Evolutionary conservation across 768 basidiomycete genomes (phyloP), one percentile per base, ranked within the genome.

Genomic region (Hericium alpestre): DNA sequence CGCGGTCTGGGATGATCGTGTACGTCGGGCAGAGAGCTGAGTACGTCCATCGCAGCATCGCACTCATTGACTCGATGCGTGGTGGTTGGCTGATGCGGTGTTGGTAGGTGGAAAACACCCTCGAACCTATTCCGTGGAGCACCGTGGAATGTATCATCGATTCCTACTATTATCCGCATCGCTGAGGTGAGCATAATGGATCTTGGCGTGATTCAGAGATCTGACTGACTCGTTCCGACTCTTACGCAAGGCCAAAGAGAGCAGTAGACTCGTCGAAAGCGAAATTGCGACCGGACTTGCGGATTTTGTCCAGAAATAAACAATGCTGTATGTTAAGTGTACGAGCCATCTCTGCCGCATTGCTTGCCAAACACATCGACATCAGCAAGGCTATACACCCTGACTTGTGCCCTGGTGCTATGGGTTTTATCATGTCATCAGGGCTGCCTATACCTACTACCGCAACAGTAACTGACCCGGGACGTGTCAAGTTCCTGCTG

Each of bases 121-220:
- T 67, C 72, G 13, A 86, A 86, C 61, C 62, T 74, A 2, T 86
- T 81, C 65, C 81, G 86, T 56, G 74, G 74, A 54, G 76, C 72
- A 15, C 84, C 86, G 4, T 88, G 86, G 82, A 73, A 77, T 4
- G 65, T 90, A 50, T 68, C 66, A 16, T 70, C 69, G 23, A 73
- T 90, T 25, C 88, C 88, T 13, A 88, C 88, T 7, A 78, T 90
- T 56, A 73, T 90, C 51, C 81, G 76, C 62, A 54, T 83, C 20
- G 66, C 73, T 61, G 73, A 84, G 61, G 87, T 87, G 65, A 61
- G 79, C 72, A 46, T 15, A 18, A 18, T 9, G 43, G 12, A 46
- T 46, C 43, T n/a, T 46, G 43, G n/a, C n/a, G 18, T n/a, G n/a
- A 3, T n/a, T 46, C 32, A 32, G 32, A 6, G 32, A 46, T 46